Base-by-base conservation (phyloP, 805 yeast species). In the Hanseniaspora mollemarum region DNA sequence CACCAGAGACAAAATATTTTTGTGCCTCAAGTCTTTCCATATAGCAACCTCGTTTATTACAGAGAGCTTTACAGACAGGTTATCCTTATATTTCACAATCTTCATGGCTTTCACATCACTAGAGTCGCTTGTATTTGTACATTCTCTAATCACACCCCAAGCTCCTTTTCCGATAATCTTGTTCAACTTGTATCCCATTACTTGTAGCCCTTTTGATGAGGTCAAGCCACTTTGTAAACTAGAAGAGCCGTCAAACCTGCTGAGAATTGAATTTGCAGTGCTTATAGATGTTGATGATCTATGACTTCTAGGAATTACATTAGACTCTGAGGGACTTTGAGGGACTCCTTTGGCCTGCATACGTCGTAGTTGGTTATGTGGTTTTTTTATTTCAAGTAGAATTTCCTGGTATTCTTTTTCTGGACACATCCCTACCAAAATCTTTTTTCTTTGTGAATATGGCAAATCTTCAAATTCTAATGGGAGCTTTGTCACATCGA, bases 81-180 rank as follows among this genome's bases (percentile, higher is more conserved):
- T 72, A 56, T 71, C 72, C 43, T 58, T 62, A 25, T 79, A 78
- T 43, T 76, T 73, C 6, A 77, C 74, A 39, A 77, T 72, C 61
- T 83, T 83, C 56, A 83, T 76, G 0, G 92, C 94, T 54, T 67
- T 57, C 15, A 62, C 62, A 39, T 65, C 65, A 6, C 54, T 57
- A 22, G 60, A 60, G n/a, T 46, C 53, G 2, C 16, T 12, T 4
- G 19, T 26, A n/a, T 50, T 37, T 21, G 39, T 63, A 55, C 90
- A 83, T 61, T 83, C 90, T 53, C 94, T 69, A 10, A 87, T 81
- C 26, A 81, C 74, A 10, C 95, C 94, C 83, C 92, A 88, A 0
- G 95, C 94, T 13, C 96, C 96, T 61, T 76, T 77, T 1, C 95
- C 95, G 54, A 87, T 80, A 10, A 81, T 74, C 57, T 78, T 78